These are phyloP conservation scores for Paramyrothecium roridum DNA, from an alignment of 2,329 filamentous ascomycete species.

Conservation along the genomic window DNA sequence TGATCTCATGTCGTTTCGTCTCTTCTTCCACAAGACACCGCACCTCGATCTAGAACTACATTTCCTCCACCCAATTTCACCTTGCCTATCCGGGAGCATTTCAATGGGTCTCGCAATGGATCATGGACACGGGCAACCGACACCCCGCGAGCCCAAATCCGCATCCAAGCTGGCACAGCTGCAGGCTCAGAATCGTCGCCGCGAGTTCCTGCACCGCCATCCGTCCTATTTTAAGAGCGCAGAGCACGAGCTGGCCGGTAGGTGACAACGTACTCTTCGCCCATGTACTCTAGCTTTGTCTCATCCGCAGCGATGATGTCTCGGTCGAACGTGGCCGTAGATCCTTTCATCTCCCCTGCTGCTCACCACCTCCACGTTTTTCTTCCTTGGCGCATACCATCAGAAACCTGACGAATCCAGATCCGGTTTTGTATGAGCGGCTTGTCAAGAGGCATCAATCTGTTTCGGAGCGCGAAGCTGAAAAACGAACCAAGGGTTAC, in stretches of 20 bases:
- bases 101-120: constrained; percentile 1
- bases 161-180: constrained; percentile 43
- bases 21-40: constrained; percentile 1
- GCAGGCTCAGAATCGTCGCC: constrained; percentile 69
- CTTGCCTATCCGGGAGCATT: too few species aligned
- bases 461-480: constrained; percentile 67
- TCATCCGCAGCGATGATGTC: not conserved
- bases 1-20: too few species aligned
- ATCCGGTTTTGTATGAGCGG: constrained; percentile 79
- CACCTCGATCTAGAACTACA: constrained; percentile 2
- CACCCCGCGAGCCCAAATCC: constrained; percentile 41
- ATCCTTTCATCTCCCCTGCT: not conserved
- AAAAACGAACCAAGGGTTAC: constrained; percentile 73
- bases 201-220: constrained; percentile 70
- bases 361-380: not conserved
- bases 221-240: constrained; percentile 64
- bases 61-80: too few species aligned
- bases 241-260: constrained; percentile 55
- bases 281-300: not conserved
- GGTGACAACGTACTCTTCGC: constrained; percentile 6
- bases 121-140: constrained; percentile 28
- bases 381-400: not conserved
- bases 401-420: constrained; percentile 28
- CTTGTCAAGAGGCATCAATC: constrained; percentile 76
- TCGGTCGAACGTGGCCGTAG: not conserved